These are phyloP conservation scores for Gloeopeniophorella convolvens DNA, from an alignment of 768 basidiomycete genomes.

Conservation along the genomic window DNA sequence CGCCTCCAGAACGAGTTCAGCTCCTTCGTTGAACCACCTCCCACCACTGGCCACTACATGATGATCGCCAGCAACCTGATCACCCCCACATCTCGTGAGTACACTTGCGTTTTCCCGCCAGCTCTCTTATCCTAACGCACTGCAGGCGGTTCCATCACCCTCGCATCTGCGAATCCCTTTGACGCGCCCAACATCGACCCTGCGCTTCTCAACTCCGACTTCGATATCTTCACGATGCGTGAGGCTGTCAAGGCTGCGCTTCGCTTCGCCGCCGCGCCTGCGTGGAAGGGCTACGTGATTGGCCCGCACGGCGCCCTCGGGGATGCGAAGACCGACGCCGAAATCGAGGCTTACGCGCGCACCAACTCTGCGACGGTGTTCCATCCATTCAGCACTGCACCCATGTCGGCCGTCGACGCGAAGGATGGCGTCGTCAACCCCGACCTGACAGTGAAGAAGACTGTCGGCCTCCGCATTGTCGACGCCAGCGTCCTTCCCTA, in stretches of 20 bases:
- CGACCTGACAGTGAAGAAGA: slow-evolving; percentile 9
- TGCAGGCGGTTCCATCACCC: slow-evolving; percentile 19
- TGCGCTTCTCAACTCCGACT: not conserved
- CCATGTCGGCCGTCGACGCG: slow-evolving; percentile 6
- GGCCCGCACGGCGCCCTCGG: not conserved
- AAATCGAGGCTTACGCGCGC: slow-evolving; percentile 11
- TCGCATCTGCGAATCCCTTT: slow-evolving; percentile 22
- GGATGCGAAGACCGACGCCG: slow-evolving; percentile 8
- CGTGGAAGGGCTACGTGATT: slow-evolving; percentile 1
- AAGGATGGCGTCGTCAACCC: slow-evolving; percentile 15
- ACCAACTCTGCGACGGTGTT: not conserved
- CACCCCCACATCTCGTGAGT: slow-evolving; percentile 8
- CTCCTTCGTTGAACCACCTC: not conserved
- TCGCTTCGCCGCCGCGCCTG: not conserved
- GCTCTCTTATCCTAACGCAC: too few relatives aligned
- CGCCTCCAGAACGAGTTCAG: not conserved
- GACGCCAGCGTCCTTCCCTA: slow-evolving; percentile 14
- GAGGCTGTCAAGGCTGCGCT: not conserved
- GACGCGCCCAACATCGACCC: slow-evolving; percentile 24
- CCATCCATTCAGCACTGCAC: slow-evolving; percentile 11
- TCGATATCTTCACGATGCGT: not conserved
- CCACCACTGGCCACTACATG: not conserved
- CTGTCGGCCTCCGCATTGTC: slow-evolving; percentile 7
- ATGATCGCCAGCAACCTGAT: not conserved
- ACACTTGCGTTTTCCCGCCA: not conserved